Percentiles rank a stretch among this genome's conserved stretches.
Conservation (phyloP, 768 basidiomycete species). For the Auricularia sp. region DNA sequence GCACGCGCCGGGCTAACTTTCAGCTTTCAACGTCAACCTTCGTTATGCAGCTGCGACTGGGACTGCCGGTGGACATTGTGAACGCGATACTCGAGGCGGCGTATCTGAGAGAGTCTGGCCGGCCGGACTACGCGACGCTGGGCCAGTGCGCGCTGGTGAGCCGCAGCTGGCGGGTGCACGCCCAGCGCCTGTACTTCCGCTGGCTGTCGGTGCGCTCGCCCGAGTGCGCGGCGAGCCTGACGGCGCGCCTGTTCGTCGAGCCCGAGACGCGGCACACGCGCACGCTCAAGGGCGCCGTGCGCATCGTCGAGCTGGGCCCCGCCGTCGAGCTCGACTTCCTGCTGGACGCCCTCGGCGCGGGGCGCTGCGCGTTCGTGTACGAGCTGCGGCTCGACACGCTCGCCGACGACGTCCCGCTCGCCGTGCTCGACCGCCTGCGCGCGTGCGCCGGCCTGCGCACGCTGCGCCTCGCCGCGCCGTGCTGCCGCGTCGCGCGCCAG, state of each 20-base stretch:
- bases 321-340: background rate
- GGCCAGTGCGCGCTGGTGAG: conserved; percentile 52
- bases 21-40: too few species aligned
- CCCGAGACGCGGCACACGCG: background rate
- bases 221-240: background rate
- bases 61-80: conserved; percentile 53
- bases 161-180: conserved; percentile 51
- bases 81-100: conserved; percentile 53
- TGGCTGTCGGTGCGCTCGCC: conserved; percentile 41
- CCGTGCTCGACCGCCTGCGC: background rate
- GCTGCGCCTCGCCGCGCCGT: background rate
- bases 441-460: background rate
- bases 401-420: background rate
- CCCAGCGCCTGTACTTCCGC: conserved; percentile 58
- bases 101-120: conserved; percentile 29
- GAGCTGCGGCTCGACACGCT: background rate
- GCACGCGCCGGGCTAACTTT: background rate
- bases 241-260: background rate
- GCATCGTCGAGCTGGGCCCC: background rate
- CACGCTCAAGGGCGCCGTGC: background rate
- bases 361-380: background rate
- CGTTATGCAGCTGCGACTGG: too few species aligned
- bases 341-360: background rate
- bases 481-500: background rate
- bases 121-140: conserved; percentile 35